These are phyloP conservation scores for Tetracladium setigerum DNA, from an alignment of 495 filamentous ascomycete species.

Conservation along the genomic window DNA sequence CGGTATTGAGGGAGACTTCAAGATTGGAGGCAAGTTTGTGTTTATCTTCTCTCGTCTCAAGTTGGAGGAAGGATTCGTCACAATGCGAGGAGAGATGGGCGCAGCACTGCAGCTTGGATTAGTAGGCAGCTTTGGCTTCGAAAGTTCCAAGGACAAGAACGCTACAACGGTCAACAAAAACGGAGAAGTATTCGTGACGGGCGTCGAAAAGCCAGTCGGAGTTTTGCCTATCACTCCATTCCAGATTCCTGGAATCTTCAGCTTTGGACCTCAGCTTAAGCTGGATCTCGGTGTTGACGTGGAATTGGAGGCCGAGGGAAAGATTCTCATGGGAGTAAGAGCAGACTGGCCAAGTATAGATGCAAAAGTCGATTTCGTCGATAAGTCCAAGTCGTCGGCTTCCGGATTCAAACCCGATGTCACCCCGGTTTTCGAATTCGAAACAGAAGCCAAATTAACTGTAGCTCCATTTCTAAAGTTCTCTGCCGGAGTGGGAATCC, in stretches of 20 bases:
- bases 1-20: neutral
- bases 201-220: neutral
- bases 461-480: neutral
- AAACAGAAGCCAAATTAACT: neutral
- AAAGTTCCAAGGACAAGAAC: neutral
- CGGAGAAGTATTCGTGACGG: neutral
- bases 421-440: neutral
- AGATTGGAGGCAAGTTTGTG: neutral
- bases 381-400: neutral
- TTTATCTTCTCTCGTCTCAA: neutral
- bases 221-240: neutral
- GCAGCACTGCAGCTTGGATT: neutral
- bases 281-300: neutral
- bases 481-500: neutral
- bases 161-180: neutral
- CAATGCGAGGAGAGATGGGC: neutral
- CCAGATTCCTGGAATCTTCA: neutral
- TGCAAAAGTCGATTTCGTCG: neutral
- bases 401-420: neutral
- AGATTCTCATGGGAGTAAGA: neutral
- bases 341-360: neutral
- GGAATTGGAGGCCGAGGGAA: neutral
- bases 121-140: neutral
- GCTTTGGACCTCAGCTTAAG: neutral
- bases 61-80: neutral